Conservation (phyloP, 345 rosid species). For the Eucalyptus polybractea region DNA sequence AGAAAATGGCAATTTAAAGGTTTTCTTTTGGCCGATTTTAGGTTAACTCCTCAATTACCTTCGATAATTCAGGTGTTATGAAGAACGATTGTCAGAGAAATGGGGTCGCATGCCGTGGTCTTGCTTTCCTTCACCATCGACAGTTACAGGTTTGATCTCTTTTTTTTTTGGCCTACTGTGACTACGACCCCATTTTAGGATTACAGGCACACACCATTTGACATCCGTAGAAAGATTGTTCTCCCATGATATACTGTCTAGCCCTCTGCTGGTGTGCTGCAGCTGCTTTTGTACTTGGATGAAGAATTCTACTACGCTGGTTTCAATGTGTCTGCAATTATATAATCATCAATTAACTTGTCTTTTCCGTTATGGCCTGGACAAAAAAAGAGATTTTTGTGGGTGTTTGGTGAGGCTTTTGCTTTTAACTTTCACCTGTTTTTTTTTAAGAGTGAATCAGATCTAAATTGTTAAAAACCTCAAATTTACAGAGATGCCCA, state of each 20-base stretch:
- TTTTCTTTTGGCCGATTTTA: background rate
- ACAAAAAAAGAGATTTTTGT: background rate
- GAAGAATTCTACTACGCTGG: background rate
- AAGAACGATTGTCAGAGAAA: conserved; percentile 25
- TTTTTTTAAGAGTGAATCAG: background rate
- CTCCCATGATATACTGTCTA: background rate
- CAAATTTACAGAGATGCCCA: background rate
- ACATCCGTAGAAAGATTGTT: background rate
- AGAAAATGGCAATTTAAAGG: background rate
- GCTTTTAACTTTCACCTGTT: background rate
- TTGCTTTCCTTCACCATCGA: conserved; percentile 55
- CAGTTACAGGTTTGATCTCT: conserved; percentile 42
- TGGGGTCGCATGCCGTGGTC: conserved; percentile 41
- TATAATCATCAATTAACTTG: background rate
- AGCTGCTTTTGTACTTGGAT: background rate
- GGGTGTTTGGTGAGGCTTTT: background rate
- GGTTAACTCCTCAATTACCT: background rate
- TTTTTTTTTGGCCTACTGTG: background rate
- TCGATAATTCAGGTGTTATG: conserved; percentile 26
- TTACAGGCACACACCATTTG: background rate
- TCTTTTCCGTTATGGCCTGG: background rate
- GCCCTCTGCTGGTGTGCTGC: background rate
- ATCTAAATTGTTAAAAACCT: background rate
- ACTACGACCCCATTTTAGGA: background rate
- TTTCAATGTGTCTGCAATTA: background rate